These are phyloP conservation scores for Teratosphaeria viscida DNA, from an alignment of 2,329 filamentous ascomycete genomes.

Conservation along the genomic window DNA sequence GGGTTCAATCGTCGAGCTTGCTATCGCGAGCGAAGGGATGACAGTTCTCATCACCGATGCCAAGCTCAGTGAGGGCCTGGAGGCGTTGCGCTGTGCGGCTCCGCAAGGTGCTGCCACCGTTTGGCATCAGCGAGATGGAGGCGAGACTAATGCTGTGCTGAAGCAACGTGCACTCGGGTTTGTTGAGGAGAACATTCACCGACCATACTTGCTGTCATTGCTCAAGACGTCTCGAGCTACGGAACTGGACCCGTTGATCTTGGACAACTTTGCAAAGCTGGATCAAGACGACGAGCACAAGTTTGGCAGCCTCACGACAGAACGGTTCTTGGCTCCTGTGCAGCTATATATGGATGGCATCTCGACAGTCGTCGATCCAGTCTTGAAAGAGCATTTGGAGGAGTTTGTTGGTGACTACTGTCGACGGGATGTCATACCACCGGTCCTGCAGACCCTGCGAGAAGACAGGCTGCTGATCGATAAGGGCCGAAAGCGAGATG, in stretches of 20 bases:
- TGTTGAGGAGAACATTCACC: neutral
- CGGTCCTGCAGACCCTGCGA: conserved; percentile 6
- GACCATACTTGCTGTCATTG: neutral
- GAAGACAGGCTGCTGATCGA: conserved; percentile 13
- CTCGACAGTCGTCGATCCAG: conserved; percentile 14
- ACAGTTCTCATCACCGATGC: neutral
- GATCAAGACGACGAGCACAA: conserved; percentile 6
- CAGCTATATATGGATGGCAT: conserved; percentile 19
- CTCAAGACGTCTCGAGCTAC: neutral
- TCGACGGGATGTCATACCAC: conserved; percentile 14
- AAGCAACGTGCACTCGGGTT: neutral
- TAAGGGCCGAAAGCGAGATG: conserved; percentile 13
- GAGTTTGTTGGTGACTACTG: conserved; percentile 17
- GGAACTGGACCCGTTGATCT: neutral
- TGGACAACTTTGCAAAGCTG: conserved; percentile 5
- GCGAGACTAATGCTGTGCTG: neutral
- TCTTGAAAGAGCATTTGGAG: conserved; percentile 18
- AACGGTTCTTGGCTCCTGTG: conserved; percentile 15
- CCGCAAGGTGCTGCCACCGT: conserved; percentile 1
- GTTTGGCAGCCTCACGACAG: conserved; percentile 10
- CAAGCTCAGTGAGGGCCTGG: neutral
- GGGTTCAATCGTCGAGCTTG: neutral
- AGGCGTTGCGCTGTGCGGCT: neutral
- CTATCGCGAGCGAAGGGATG: neutral
- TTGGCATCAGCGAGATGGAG: conserved; percentile 3